Evolutionary conservation across 495 filamentous ascomycete genomes (phyloP), one percentile per base, ranked within the genome.

Genomic region (Neurospora sp.): DNA sequence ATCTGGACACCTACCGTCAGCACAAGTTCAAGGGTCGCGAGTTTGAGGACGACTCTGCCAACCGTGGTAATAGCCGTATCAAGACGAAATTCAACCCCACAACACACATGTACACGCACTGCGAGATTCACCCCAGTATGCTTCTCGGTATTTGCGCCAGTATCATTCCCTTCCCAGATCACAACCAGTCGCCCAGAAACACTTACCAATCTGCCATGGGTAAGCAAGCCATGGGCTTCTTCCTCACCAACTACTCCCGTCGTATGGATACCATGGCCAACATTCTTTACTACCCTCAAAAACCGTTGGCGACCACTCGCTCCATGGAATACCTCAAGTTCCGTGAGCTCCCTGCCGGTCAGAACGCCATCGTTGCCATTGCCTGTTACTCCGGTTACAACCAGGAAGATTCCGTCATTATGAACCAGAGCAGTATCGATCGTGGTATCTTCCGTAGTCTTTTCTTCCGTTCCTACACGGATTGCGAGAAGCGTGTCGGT

Each of bases 181-280:
- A 99, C 85, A 99, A 99, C 80, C 96, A 94, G 82, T 97, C 94
- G 73, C 96, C 96, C 74, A 89, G 96, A 90, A 98, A 98, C 80
- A 99, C 96, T 5, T 98, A 98, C 83, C 96, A 99, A 79, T 97
- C 96, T 77, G 96, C 96, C 78, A 99, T 99, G 96, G 96, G 96
- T 84, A 99, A 99, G 84, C 96, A 99, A 87, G 96, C 96, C 69
- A 99, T 99, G 96, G 96, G 96, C 78, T 93, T 98, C 72, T 97
- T 97, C 86, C 88, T 98, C 42, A 98, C 96, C 14, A 99, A 98
- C 79, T 98, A 94, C 79, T 88, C 91, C 35, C 90, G 94, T 73
- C 93, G 96, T 72, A 98, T 98, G 96, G 96, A 99, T 77, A 99
- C 96, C 18, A 98, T 99, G 96, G 92, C 93, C 69, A 98, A 99